These are phyloP conservation scores for Saccharomycopsis phalli DNA, from an alignment of 1,139 yeast species.

Conservation along the genomic window DNA sequence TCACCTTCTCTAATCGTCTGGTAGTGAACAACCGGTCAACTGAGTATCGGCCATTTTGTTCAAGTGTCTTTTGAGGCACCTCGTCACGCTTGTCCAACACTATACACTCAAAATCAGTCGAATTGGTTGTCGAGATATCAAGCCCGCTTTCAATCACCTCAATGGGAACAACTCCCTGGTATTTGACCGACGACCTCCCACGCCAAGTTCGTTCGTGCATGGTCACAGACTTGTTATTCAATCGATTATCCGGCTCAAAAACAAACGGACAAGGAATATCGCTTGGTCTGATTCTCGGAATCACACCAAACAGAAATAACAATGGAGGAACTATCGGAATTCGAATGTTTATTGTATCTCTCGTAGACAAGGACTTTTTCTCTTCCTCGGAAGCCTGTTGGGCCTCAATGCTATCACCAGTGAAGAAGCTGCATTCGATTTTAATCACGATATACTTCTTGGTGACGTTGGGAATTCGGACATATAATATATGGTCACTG, in stretches of 20 bases:
- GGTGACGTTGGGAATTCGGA: constrained; percentile 28
- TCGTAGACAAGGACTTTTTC: constrained; percentile 24
- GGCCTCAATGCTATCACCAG: constrained; percentile 24
- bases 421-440: constrained; percentile 21
- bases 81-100: constrained; percentile 15
- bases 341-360: constrained; percentile 27
- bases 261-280: constrained; percentile 40
- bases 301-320: constrained; percentile 29
- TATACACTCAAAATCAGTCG: constrained; percentile 30
- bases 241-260: constrained; percentile 5
- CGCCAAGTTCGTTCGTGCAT: constrained; percentile 37
- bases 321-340: constrained; percentile 36
- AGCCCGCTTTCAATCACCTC: constrained; percentile 27
- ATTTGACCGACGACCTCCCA: constrained; percentile 26
- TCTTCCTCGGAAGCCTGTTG: constrained; percentile 18
- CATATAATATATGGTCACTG: constrained; percentile 23
- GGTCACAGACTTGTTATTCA: constrained; percentile 33
- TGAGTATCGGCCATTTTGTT: constrained; percentile 17
- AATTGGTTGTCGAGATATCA: constrained; percentile 26
- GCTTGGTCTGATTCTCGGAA: constrained; percentile 32
- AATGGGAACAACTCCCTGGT: constrained; percentile 20
- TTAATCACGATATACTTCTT: constrained; percentile 19
- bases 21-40: constrained; percentile 10
- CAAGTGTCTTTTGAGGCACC: too few relatives aligned
- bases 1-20: neutral